Conservation (phyloP, 2,329 filamentous ascomycete genomes). For the Lachnellula cervina region DNA sequence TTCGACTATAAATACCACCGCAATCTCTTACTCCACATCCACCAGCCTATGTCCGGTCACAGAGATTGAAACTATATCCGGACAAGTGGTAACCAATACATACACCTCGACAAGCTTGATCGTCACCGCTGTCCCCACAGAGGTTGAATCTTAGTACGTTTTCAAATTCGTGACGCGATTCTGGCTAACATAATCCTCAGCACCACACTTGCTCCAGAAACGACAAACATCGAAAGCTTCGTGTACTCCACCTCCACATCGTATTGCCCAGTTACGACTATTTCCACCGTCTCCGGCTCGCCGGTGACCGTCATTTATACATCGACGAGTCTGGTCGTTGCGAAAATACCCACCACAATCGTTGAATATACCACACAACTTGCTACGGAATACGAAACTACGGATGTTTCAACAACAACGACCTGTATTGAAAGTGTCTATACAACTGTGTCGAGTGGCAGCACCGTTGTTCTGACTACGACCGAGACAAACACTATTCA, state of each 20-base stretch:
- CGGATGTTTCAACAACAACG: conserved; percentile 36
- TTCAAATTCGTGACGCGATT: too few species aligned
- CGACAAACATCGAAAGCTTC: conserved; percentile 28
- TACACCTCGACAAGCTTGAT: too few species aligned
- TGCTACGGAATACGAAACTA: conserved; percentile 31
- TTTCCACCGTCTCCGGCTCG: conserved; percentile 39
- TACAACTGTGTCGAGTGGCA: conserved; percentile 40
- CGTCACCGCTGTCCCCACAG: too few species aligned
- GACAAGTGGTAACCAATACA: too few species aligned
- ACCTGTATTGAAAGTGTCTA: conserved; percentile 35
- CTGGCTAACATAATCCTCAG: background rate
- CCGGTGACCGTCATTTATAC: conserved; percentile 33
- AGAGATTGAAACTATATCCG: background rate
- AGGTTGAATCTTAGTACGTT: too few species aligned
- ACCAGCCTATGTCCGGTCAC: background rate
- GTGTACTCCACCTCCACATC: conserved; percentile 34
- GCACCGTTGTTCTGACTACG: conserved; percentile 38
- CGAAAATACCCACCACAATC: conserved; percentile 24
- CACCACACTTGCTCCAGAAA: conserved; percentile 7
- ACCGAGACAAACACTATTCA: conserved; percentile 40
- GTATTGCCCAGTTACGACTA: conserved; percentile 42
- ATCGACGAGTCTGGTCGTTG: conserved; percentile 23
- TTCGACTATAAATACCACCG: background rate
- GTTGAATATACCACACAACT: conserved; percentile 33
- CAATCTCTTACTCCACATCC: background rate